These are phyloP conservation scores for Metschnikowia koreensis DNA, from an alignment of 805 yeast species.

Conservation along the genomic window DNA sequence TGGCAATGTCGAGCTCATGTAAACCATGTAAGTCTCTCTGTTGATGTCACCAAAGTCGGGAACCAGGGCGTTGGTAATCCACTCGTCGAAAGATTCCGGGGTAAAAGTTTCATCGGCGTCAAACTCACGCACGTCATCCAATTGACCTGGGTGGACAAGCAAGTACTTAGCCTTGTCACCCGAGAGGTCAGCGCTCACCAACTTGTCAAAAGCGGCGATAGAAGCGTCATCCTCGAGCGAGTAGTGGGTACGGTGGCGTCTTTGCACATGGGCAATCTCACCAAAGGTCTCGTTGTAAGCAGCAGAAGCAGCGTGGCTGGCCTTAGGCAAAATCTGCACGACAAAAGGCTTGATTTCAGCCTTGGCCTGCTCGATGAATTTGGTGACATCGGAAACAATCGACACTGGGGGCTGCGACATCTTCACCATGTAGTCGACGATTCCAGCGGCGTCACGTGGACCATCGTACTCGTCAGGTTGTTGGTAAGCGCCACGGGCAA, in stretches of 20 bases:
- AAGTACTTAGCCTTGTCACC: conserved; percentile 39
- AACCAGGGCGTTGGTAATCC: conserved; percentile 60
- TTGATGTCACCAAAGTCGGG: conserved; percentile 88
- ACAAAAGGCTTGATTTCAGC: conserved; percentile 53
- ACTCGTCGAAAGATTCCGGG: conserved; percentile 39
- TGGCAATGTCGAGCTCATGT: conserved; percentile 72
- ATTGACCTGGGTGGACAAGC: conserved; percentile 46
- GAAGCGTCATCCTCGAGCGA: conserved; percentile 43
- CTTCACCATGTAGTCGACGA: conserved; percentile 74
- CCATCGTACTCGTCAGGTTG: conserved; percentile 71
- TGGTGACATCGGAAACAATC: conserved; percentile 42
- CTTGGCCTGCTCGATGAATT: conserved; percentile 49
- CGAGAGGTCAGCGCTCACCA: conserved; percentile 24
- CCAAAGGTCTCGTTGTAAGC: conserved; percentile 54
- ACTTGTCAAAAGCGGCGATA: conserved; percentile 39
- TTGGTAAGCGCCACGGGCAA: conserved; percentile 53
- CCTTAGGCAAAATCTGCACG: conserved; percentile 46
- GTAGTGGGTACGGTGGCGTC: conserved; percentile 65
- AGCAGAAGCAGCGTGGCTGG: conserved; percentile 25
- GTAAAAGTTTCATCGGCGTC: conserved; percentile 28
- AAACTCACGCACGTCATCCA: conserved; percentile 48
- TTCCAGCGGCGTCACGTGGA: conserved; percentile 77
- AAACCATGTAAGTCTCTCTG: conserved; percentile 72
- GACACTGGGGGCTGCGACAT: conserved; percentile 72
- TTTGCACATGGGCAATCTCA: conserved; percentile 58